Evolutionary conservation across 2,329 filamentous ascomycete genomes (phyloP), one percentile per base, ranked within the genome.

Genomic region (Diaporthe caulivora): DNA sequence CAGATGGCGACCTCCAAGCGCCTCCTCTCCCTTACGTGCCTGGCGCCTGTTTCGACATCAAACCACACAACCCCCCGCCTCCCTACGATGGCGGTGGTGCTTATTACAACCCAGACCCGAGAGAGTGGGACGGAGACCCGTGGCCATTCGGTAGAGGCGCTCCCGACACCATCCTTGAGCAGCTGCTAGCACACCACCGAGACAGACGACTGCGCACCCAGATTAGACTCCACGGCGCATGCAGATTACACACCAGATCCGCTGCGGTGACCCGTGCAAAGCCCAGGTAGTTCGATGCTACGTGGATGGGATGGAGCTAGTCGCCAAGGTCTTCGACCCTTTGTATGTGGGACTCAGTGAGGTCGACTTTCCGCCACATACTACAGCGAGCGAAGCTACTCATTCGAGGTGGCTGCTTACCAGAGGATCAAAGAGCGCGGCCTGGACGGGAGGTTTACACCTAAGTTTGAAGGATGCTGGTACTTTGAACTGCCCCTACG

Each of bases 251-350:
- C 24, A 44, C 15, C 64, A 68, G n/a, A 68, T 42, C n/a, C 64
- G 64, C n/a, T 68, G 49, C 10, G 64, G 47, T 13, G 49, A 69
- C 6, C 40, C 17, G 0, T 47, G 49, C 18, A 42, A 29, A 2
- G 65, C 65, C 40, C 65, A 69, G 34, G 37, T 69, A 1, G 65
- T 69, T 7, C 34, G 53, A 3, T 57, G 65, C 7, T 18, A 18
- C 7, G 51, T 69, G 37, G 51, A 31, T 4, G 47, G 53, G 2
- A 24, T 2, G 15, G 40, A 57, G 0, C 7, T 55, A 15, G 65
- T 69, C n/a, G 65, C 65, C 8, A 57, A 69, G 21, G 47, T 69
- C 24, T 69, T 69, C 24, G 65, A 69, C 37, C 65, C 65, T 3
- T 18, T 69, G 1, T 69, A 69, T 1, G n/a, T 57, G 3, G 37